A percentile compares a stretch with the other conserved stretches of the same genome.
Evolutionary conservation across 805 yeast species (phyloP).

Genomic region (Candida ficus): DNA sequence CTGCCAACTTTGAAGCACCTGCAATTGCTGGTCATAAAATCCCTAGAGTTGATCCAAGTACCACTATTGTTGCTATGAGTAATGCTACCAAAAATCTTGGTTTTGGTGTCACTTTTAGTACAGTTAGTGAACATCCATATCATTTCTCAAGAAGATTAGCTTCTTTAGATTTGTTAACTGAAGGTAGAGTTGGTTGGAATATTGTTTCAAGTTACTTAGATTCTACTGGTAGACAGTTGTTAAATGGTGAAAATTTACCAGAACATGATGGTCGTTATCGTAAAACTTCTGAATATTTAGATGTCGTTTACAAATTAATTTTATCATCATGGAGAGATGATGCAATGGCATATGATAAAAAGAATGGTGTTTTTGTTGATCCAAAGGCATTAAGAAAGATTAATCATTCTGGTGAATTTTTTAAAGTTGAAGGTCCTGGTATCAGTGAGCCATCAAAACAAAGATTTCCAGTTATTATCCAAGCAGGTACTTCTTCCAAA

Average conservation of each 20-base stretch:
- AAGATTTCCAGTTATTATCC: constrained; percentile 38
- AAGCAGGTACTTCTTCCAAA: constrained; percentile 38
- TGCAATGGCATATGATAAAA: constrained; percentile 17
- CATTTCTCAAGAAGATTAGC: constrained; percentile 35
- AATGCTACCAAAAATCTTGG: constrained; percentile 32
- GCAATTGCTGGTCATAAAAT: constrained; percentile 26
- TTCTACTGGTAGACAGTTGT: constrained; percentile 33
- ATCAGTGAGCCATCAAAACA: constrained; percentile 40
- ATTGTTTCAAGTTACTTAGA: constrained; percentile 36
- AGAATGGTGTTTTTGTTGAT: constrained; percentile 26
- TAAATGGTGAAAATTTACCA: constrained; percentile 30
- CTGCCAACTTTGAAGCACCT: constrained; percentile 13
- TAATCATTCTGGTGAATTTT: constrained; percentile 35
- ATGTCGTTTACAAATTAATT: constrained; percentile 32
- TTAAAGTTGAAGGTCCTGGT: constrained; percentile 36
- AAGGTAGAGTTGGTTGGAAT: constrained; percentile 41
- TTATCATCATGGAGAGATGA: constrained; percentile 36
- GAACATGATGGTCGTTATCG: constrained; percentile 34
- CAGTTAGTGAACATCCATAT: constrained; percentile 37
- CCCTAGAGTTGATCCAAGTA: constrained; percentile 36
- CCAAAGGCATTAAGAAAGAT: constrained; percentile 33
- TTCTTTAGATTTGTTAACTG: constrained; percentile 36
- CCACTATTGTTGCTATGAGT: constrained; percentile 36
- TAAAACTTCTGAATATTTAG: constrained; percentile 34
- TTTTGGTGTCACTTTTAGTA: constrained; percentile 37